These are phyloP conservation scores for Metschnikowia peoriensis DNA, from an alignment of 805 yeast genomes.

Conservation along the genomic window DNA sequence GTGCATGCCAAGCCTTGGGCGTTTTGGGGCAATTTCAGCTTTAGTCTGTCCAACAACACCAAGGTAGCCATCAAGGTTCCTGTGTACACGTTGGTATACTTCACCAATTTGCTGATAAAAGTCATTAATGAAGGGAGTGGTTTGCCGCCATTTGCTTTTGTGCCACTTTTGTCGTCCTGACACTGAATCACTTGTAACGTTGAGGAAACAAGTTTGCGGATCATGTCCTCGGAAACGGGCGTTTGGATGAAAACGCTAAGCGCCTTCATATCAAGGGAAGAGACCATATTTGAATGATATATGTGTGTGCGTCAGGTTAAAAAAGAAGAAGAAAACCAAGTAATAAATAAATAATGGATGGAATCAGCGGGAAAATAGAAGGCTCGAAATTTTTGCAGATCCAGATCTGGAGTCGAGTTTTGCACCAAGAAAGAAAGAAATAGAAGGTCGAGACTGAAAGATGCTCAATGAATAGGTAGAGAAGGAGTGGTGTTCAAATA, in stretches of 20 bases:
- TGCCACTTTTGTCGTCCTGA: slow-evolving; percentile 38
- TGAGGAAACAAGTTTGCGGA: slow-evolving; percentile 62
- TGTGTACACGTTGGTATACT: slow-evolving; percentile 76
- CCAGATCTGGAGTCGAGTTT: slow-evolving; percentile 2
- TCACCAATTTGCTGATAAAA: slow-evolving; percentile 67
- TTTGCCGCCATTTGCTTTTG: slow-evolving; percentile 29
- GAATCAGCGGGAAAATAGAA: no score
- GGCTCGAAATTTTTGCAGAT: neutral
- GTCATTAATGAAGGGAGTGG: slow-evolving; percentile 70
- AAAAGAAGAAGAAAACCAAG: no score
- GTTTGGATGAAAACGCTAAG: slow-evolving; percentile 56
- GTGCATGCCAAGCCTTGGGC: slow-evolving; percentile 80
- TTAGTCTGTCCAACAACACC: slow-evolving; percentile 63
- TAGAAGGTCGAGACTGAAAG: neutral
- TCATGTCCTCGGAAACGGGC: slow-evolving; percentile 74
- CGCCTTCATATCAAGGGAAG: slow-evolving; percentile 46
- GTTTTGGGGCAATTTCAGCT: slow-evolving; percentile 60
- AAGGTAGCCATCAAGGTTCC: slow-evolving; percentile 74
- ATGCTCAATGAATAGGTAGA: neutral
- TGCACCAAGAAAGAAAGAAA: neutral
- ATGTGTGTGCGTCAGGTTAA: neutral
- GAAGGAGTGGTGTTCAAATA: neutral
- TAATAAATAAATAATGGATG: no score
- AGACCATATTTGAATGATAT: slow-evolving; percentile 15
- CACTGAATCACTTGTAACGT: slow-evolving; percentile 70